Percentiles rank a stretch among this genome's conserved stretches.
Evolutionary conservation across 352 stramenopile species (phyloP).

Genomic region (Phytophthora boehmeriae): DNA sequence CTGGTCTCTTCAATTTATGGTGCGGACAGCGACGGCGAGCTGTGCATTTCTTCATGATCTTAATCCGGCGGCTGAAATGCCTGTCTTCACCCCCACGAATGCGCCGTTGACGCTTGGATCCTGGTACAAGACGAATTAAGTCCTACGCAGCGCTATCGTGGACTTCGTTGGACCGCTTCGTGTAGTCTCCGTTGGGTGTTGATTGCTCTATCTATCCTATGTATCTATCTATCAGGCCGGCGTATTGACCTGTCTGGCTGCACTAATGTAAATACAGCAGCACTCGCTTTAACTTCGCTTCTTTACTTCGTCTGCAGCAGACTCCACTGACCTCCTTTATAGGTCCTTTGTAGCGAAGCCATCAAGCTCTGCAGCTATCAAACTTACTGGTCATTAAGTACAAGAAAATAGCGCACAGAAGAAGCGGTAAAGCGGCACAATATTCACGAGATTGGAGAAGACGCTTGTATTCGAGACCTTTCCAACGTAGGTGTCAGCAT

Average conservation of each 20-base stretch:
- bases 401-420: constrained; percentile 11
- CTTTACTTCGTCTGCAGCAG: background rate
- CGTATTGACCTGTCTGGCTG: constrained; percentile 34
- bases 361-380: background rate
- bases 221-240: constrained; percentile 43
- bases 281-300: constrained; percentile 1
- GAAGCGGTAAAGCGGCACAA: no score
- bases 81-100: constrained; percentile 19
- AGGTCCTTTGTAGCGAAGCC: no score
- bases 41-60: constrained; percentile 35
- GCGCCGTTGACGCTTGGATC: constrained; percentile 16
- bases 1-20: constrained; percentile 76
- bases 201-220: constrained; percentile 43
- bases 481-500: background rate
- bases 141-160: background rate
- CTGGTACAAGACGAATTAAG: constrained; percentile 5
- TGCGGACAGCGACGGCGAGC: constrained; percentile 31
- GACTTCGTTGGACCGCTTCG: background rate
- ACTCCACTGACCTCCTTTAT: no score
- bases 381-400: background rate
- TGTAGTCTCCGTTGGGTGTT: constrained; percentile 10
- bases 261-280: constrained; percentile 47
- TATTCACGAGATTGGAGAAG: no score
- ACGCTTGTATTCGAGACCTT: no score
- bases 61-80: constrained; percentile 12